Conservation (phyloP, 129 eudicot genomes). For the Glebionis coronaria region DNA sequence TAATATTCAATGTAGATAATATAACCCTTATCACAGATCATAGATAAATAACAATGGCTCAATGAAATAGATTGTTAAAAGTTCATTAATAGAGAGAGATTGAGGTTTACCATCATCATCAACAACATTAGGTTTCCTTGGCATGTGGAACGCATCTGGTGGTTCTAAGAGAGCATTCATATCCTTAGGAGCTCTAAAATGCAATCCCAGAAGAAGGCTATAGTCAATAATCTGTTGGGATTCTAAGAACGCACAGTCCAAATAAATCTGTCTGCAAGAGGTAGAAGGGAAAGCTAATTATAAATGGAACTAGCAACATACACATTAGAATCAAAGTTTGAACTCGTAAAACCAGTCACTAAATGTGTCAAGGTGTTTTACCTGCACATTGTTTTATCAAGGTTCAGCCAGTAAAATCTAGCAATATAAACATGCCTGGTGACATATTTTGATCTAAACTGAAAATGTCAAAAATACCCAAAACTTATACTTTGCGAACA, state of each 20-base stretch:
- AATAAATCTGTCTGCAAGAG: slow-evolving; percentile 54
- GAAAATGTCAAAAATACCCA: no score
- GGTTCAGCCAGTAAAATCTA: no score
- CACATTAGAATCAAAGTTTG: background rate
- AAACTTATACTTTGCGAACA: no score
- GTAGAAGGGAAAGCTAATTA: background rate
- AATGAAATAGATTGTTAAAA: background rate
- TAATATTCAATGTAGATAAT: background rate
- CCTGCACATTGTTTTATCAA: no score
- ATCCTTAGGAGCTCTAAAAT: slow-evolving; percentile 89
- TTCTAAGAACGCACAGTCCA: slow-evolving; percentile 64
- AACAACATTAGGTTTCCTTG: slow-evolving; percentile 6
- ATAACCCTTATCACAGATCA: background rate
- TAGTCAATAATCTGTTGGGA: slow-evolving; percentile 76
- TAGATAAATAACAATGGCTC: background rate
- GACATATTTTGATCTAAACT: no score
- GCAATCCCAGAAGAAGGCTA: slow-evolving; percentile 85
- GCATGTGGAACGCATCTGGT: slow-evolving; percentile 36
- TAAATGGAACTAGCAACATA: background rate
- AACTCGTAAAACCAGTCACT: no score
- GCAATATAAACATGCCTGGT: no score
- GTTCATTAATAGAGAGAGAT: background rate
- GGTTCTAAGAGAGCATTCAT: slow-evolving; percentile 52
- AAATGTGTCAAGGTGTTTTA: no score
- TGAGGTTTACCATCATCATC: slow-evolving; percentile 43